A percentile compares a stretch with the other conserved stretches of the same genome.
Evolutionary conservation across 2,329 filamentous ascomycete species (phyloP).

Genomic region (Fusarium anguioides): DNA sequence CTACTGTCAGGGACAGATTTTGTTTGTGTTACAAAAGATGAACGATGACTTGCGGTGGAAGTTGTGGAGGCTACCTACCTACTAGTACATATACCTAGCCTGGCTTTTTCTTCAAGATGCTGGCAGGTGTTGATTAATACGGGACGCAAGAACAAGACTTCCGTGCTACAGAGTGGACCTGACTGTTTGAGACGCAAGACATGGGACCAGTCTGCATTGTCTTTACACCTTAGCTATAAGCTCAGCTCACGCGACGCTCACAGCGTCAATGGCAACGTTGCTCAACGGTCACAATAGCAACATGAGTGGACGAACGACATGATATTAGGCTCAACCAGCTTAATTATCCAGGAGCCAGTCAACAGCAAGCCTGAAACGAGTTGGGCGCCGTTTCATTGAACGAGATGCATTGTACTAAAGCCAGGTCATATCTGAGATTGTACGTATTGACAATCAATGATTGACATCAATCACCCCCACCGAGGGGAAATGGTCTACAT

Average conservation of each 20-base stretch:
- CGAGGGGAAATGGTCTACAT: conserved; percentile 24
- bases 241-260: conserved; percentile 12
- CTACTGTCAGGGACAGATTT: conserved; percentile 18
- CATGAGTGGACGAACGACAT: conserved; percentile 14
- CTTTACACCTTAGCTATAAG: conserved; percentile 9
- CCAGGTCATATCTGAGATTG: conserved; percentile 12
- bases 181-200: neutral
- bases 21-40: conserved; percentile 12
- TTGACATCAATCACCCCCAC: conserved; percentile 39
- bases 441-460: conserved; percentile 37
- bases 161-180: conserved; percentile 4
- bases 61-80: conserved; percentile 17
- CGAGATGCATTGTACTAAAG: conserved; percentile 12
- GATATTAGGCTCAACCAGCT: conserved; percentile 25
- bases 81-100: too few species aligned
- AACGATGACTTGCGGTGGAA: conserved; percentile 22
- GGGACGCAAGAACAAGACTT: conserved; percentile 25
- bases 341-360: conserved; percentile 2
- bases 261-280: neutral
- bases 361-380: conserved; percentile 15
- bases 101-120: neutral
- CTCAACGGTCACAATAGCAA: neutral
- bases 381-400: conserved; percentile 21
- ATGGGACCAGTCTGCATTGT: neutral
- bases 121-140: conserved; percentile 29